A percentile compares a stretch with the other conserved stretches of the same genome.
These are phyloP conservation scores for Coprinopsis marcescibilis DNA, from an alignment of 768 basidiomycete species.

Conservation along the genomic window DNA sequence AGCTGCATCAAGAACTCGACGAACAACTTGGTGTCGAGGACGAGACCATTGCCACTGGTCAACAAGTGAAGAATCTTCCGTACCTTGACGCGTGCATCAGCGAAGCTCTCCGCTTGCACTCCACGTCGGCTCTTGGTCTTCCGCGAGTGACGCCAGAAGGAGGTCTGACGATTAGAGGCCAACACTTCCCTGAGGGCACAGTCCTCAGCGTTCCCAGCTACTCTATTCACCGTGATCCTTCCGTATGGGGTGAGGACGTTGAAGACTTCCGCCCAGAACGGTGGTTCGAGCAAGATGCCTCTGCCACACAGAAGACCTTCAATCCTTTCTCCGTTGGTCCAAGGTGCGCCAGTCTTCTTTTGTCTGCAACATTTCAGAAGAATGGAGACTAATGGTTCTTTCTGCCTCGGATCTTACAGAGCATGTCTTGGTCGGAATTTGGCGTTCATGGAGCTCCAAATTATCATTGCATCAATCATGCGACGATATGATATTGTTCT, in stretches of 20 bases:
- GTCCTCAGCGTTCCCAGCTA: conserved; percentile 78
- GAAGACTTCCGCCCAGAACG: conserved; percentile 76
- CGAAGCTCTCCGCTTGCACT: conserved; percentile 80
- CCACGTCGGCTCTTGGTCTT: conserved; percentile 78
- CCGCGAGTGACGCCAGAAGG: conserved; percentile 74
- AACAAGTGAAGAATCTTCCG: conserved; percentile 66
- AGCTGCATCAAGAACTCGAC: conserved; percentile 73
- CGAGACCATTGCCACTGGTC: conserved; percentile 54
- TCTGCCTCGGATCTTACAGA: conserved; percentile 28
- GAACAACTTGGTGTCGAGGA: conserved; percentile 52
- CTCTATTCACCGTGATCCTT: conserved; percentile 69
- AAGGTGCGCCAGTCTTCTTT: conserved; percentile 34
- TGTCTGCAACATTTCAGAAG: neutral
- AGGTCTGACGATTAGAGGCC: conserved; percentile 55
- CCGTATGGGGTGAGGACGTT: conserved; percentile 74
- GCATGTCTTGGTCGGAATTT: conserved; percentile 84
- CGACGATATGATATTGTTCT: conserved; percentile 72
- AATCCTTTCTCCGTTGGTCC: conserved; percentile 87
- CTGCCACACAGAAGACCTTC: conserved; percentile 62
- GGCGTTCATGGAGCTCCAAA: conserved; percentile 70
- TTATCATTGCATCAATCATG: conserved; percentile 78
- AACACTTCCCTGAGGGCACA: conserved; percentile 66
- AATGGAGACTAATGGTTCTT: neutral
- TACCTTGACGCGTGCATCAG: conserved; percentile 87
- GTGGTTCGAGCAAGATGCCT: conserved; percentile 71